A percentile compares a stretch with the other conserved stretches of the same genome.
These are phyloP conservation scores for Primulina huaijiensis DNA, from an alignment of 257 asterid genomes.

Conservation along the genomic window DNA sequence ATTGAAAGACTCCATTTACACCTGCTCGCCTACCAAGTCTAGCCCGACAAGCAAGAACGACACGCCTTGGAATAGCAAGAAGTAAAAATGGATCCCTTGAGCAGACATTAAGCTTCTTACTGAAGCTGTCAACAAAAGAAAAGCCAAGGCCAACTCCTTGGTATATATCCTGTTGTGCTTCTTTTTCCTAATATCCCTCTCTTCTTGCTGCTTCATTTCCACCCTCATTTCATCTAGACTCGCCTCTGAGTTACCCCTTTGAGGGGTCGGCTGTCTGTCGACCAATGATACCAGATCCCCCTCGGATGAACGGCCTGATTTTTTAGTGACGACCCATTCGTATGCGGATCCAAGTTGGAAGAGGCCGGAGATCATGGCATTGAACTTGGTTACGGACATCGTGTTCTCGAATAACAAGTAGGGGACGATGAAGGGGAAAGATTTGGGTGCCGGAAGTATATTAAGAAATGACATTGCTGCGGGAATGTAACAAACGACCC, in stretches of 20 bases:
- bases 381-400: constrained; percentile 94
- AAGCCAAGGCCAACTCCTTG: constrained; percentile 74
- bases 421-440: constrained; percentile 90
- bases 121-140: constrained; percentile 74
- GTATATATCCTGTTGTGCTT: constrained; percentile 77
- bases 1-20: constrained; percentile 24
- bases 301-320: constrained; percentile 84
- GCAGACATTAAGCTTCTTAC: constrained; percentile 84
- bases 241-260: constrained; percentile 63
- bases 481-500: constrained; percentile 88
- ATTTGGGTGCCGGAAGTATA: constrained; percentile 81
- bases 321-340: constrained; percentile 94
- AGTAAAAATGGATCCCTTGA: constrained; percentile 91
- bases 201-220: constrained; percentile 41
- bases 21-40: constrained; percentile 93
- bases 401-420: constrained; percentile 89
- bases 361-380: constrained; percentile 90
- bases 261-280: constrained; percentile 50
- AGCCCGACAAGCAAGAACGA: constrained; percentile 86
- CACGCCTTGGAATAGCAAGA: constrained; percentile 82
- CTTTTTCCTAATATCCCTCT: constrained; percentile 46
- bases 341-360: constrained; percentile 90
- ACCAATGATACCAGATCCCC: constrained; percentile 56
- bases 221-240: constrained; percentile 57
- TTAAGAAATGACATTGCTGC: constrained; percentile 77